A percentile compares a stretch with the other conserved stretches of the same genome.
Evolutionary conservation across 2,329 filamentous ascomycete genomes (phyloP).

Genomic region (Chaetothyriales sp.): DNA sequence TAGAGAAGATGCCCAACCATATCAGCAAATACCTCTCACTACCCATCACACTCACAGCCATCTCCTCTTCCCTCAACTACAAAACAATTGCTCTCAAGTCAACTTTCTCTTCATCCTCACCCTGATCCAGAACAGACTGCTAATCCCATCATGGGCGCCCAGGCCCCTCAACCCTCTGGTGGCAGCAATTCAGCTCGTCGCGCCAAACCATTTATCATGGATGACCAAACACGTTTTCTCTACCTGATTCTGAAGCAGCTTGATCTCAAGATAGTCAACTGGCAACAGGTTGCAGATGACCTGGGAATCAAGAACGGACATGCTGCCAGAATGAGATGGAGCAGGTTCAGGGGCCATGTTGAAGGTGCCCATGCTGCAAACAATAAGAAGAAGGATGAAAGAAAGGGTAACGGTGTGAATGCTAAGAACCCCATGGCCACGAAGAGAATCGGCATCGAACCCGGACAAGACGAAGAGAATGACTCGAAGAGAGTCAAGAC

Average conservation of each 20-base stretch:
- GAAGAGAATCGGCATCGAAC: not conserved
- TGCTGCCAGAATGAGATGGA: slow-evolving; percentile 42
- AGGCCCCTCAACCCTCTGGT: not conserved
- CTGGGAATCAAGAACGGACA: slow-evolving; percentile 41
- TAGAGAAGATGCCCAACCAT: not conserved
- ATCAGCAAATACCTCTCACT: not conserved
- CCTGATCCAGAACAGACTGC: not conserved
- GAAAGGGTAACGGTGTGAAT: slow-evolving; percentile 4
- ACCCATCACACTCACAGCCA: not conserved
- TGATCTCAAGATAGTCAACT: slow-evolving; percentile 39
- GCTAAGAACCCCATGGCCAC: slow-evolving; percentile 4
- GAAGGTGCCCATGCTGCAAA: slow-evolving; percentile 26
- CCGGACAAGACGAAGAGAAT: slow-evolving; percentile 2
- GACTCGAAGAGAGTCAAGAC: slow-evolving; percentile 9
- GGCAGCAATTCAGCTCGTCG: not conserved
- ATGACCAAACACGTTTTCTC: slow-evolving; percentile 37
- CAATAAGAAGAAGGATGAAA: slow-evolving; percentile 9
- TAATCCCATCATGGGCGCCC: not conserved
- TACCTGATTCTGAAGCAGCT: slow-evolving; percentile 42
- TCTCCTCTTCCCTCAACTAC: not conserved
- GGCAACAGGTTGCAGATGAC: slow-evolving; percentile 35
- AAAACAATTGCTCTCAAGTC: not conserved
- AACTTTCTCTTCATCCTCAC: not conserved
- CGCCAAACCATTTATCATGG: slow-evolving; percentile 12
- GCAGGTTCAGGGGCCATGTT: slow-evolving; percentile 39